These are phyloP conservation scores for Leccinum sublutescens DNA, from an alignment of 768 basidiomycete genomes.

Conservation along the genomic window DNA sequence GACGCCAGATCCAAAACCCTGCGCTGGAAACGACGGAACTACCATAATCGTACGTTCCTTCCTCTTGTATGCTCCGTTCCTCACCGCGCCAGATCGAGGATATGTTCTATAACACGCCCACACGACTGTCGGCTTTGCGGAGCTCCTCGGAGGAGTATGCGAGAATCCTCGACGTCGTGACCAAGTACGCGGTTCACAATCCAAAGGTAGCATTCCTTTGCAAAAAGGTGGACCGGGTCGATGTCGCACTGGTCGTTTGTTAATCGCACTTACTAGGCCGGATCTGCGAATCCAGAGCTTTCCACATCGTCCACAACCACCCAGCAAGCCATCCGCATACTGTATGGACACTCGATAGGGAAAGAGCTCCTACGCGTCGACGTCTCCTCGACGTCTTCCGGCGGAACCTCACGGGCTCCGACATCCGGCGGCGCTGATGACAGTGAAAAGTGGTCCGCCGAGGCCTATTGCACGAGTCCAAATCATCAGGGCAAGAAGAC, in stretches of 20 bases:
- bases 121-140: constrained; percentile 80
- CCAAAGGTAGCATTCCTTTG: constrained; percentile 84
- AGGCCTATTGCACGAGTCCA: constrained; percentile 77
- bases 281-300: constrained; percentile 73
- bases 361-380: constrained; percentile 64
- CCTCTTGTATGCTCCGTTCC: neutral
- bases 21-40: constrained; percentile 94
- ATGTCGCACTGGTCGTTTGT: neutral
- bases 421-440: constrained; percentile 27
- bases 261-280: constrained; percentile 48
- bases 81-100: constrained; percentile 76
- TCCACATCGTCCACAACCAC: constrained; percentile 72
- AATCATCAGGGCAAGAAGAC: constrained; percentile 90
- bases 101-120: constrained; percentile 91
- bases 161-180: constrained; percentile 86
- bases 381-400: constrained; percentile 30
- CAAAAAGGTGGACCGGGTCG: constrained; percentile 66
- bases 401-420: constrained; percentile 19
- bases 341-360: constrained; percentile 80
- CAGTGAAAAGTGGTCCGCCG: constrained; percentile 63
- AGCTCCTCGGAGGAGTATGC: constrained; percentile 89
- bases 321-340: constrained; percentile 66
- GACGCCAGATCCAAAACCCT: constrained; percentile 73
- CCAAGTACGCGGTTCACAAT: constrained; percentile 94
- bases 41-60: constrained; percentile 64